These are phyloP conservation scores for Dactylellina parvicollis DNA, from an alignment of 2,329 filamentous ascomycete genomes.

Conservation along the genomic window DNA sequence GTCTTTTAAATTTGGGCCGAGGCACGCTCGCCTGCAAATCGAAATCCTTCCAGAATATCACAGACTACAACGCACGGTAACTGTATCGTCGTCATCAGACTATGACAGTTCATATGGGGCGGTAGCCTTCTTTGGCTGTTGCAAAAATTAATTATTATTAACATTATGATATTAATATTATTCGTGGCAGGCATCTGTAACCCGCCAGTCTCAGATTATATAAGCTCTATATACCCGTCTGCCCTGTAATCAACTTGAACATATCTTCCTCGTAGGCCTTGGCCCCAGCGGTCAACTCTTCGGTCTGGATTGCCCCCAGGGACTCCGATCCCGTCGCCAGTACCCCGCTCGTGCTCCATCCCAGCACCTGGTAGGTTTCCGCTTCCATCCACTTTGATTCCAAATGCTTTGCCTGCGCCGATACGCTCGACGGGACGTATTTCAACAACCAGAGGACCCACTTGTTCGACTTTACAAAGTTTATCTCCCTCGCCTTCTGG, in stretches of 20 bases:
- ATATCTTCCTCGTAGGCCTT: constrained; percentile 32
- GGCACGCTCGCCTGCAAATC: too few relatives aligned
- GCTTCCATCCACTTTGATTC: constrained; percentile 31
- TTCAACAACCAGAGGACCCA: constrained; percentile 44
- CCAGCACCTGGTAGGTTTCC: constrained; percentile 35
- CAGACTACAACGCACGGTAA: not conserved
- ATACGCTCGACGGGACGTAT: constrained; percentile 22
- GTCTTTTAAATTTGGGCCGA: not conserved
- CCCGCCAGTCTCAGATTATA: too few relatives aligned
- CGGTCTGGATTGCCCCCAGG: constrained; percentile 30
- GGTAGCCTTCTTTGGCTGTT: too few relatives aligned
- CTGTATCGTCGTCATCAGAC: too few relatives aligned
- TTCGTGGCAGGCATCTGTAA: too few relatives aligned
- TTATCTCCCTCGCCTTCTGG: constrained; percentile 3
- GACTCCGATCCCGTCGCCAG: constrained; percentile 38
- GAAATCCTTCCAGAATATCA: not conserved
- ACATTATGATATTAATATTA: too few relatives aligned
- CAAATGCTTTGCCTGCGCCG: constrained; percentile 15
- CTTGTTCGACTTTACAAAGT: constrained; percentile 38
- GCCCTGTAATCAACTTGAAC: constrained; percentile 16
- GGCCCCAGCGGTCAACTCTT: constrained; percentile 25
- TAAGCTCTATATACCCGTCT: not conserved
- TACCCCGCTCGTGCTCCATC: constrained; percentile 37
- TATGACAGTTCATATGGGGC: too few relatives aligned
- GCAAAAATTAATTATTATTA: too few relatives aligned